Base-by-base conservation (phyloP, 164 flowering plant species). In the Protea cynaroides region DNA sequence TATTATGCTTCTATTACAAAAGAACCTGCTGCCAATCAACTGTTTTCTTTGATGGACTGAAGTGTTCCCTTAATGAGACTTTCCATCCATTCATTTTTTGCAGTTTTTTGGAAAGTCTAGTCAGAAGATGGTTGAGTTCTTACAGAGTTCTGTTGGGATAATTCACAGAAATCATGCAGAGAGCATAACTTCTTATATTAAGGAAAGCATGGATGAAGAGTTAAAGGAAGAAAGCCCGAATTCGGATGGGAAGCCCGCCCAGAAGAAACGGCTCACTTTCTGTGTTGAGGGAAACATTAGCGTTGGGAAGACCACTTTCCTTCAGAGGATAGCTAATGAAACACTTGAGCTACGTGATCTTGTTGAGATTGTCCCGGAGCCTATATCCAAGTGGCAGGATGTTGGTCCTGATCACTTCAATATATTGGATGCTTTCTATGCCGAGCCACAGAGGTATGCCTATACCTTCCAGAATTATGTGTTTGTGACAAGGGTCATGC, bases 201-300 rank as follows among this genome's bases (percentile, higher is more conserved):
- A 86, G 74, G 84, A 85, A 46, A 85, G 86, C 61, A 93, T 94
- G 38, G 97, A 89, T 74, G 88, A 87, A 53, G 98, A 94, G 67
- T 63, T 87, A 46, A 80, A 82, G 76, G 94, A 87, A 56, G 78
- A 81, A 55, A 68, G 63, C 54, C 64, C 84, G 19, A 59, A 69
- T 69, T 78, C 86, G 22, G 80, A 74, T 76, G 65, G 49, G 22
- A 79, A 69, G 71, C 71, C 72, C n/a, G 36, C 74, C 15, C 81
- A 62, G 21, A 86, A 79, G 71, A 87, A 86, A 25, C 72, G 95
- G 25, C 74, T 94, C 34, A 94, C 98, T 21, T 81, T 94, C 71
- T 94, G 98, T 77, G 97, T 94, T 25, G 98, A 94, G 71, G 98
- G 98, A 55, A 94, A 94, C 65, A 94, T 94, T 34, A 94, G 98